Conservation (phyloP, 75 land plant species). For the Adiantum capillusveneris region DNA sequence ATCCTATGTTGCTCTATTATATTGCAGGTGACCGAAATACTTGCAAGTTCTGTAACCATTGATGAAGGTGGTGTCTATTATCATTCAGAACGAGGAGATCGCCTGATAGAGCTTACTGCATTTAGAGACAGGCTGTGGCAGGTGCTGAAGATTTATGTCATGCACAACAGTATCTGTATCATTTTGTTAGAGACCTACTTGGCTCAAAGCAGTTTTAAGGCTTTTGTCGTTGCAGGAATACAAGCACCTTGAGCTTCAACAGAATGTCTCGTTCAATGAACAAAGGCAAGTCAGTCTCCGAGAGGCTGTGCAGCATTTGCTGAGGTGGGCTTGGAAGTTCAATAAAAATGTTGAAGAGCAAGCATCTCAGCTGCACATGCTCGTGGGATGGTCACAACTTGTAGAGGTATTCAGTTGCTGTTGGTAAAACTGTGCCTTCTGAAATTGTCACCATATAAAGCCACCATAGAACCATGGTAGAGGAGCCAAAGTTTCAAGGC, state of each 20-base stretch:
- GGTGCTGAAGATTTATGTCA: conserved; percentile 28
- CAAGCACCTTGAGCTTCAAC: conserved; percentile 38
- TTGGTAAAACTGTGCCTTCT: no score
- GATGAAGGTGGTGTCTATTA: conserved; percentile 80
- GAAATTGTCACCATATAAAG: no score
- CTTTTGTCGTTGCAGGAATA: conserved; percentile 34
- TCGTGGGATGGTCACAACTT: conserved; percentile 88
- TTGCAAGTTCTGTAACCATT: conserved; percentile 51
- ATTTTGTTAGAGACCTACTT: not conserved
- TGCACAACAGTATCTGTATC: not conserved
- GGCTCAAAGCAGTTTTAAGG: no score
- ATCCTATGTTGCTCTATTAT: conserved; percentile 1
- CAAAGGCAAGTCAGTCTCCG: conserved; percentile 49
- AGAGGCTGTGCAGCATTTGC: conserved; percentile 65
- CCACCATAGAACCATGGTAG: no score
- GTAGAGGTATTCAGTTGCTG: conserved; percentile 52
- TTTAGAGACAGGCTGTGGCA: conserved; percentile 83
- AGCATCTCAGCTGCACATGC: conserved; percentile 94
- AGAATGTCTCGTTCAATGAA: conserved; percentile 38
- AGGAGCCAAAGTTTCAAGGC: no score
- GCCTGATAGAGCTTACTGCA: conserved; percentile 76
- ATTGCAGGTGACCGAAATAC: conserved; percentile 65
- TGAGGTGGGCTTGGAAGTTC: conserved; percentile 94
- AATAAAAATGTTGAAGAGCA: conserved; percentile 92
- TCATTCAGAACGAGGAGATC: conserved; percentile 87